These are phyloP conservation scores for Larix sibirica DNA, from an alignment of 83 land plant species.

Conservation along the genomic window DNA sequence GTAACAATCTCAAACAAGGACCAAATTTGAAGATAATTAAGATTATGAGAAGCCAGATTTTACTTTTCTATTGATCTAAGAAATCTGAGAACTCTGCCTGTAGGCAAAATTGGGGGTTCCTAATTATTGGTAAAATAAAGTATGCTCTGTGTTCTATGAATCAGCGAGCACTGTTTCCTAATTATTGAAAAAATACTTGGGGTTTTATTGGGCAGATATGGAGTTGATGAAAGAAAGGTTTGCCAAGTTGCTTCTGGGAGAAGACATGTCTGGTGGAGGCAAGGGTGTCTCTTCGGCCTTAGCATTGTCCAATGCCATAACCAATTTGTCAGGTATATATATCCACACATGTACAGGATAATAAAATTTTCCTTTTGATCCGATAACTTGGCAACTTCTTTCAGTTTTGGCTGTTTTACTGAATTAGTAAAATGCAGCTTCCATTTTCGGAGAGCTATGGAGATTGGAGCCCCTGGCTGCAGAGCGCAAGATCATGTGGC, in stretches of 20 bases:
- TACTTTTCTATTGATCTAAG: too few relatives aligned
- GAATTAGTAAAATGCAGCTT: slow-evolving; percentile 23
- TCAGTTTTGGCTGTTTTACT: neutral
- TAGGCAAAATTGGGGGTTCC: too few relatives aligned
- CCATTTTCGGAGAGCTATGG: slow-evolving; percentile 42
- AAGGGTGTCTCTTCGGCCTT: slow-evolving; percentile 83
- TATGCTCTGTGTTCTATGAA: too few relatives aligned
- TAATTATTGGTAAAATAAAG: too few relatives aligned
- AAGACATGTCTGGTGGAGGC: slow-evolving; percentile 86
- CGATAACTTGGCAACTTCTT: neutral
- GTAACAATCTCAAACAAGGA: too few relatives aligned
- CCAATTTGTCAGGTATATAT: slow-evolving; percentile 65
- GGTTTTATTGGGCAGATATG: slow-evolving; percentile 28
- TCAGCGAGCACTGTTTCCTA: too few relatives aligned
- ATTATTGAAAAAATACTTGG: too few relatives aligned
- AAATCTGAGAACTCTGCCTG: too few relatives aligned
- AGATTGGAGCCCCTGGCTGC: slow-evolving; percentile 32
- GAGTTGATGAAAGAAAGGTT: slow-evolving; percentile 76
- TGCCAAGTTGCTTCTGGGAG: slow-evolving; percentile 77
- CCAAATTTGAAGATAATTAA: too few relatives aligned
- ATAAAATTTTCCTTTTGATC: neutral
- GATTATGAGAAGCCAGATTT: too few relatives aligned
- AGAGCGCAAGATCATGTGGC: slow-evolving; percentile 35
- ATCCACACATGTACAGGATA: too few relatives aligned
- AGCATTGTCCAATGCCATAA: slow-evolving; percentile 77